A percentile compares a stretch with the other conserved stretches of the same genome.
Conservation (phyloP, 495 filamentous ascomycete species). For the Penicillium ochrochloron region DNA sequence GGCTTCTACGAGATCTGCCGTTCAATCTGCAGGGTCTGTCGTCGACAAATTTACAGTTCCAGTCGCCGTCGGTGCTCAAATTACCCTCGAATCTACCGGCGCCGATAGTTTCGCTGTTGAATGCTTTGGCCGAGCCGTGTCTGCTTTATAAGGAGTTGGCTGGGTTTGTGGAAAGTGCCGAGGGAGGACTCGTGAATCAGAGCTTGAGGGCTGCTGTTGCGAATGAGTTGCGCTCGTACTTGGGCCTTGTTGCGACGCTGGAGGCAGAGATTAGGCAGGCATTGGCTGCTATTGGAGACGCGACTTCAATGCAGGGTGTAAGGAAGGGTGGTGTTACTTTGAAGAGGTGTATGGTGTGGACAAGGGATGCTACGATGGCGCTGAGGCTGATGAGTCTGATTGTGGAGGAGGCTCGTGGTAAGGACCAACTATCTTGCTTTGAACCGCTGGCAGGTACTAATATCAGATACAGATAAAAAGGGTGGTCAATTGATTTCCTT, state of each 20-base stretch:
- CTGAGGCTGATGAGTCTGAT: conserved; percentile 92
- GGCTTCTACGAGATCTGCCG: conserved; percentile 86
- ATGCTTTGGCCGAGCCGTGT: conserved; percentile 91
- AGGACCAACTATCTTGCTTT: conserved; percentile 9
- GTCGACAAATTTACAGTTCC: conserved; percentile 80
- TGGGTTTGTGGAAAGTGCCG: conserved; percentile 74
- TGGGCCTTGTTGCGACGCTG: conserved; percentile 89
- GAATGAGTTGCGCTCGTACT: conserved; percentile 83
- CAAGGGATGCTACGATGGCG: conserved; percentile 94
- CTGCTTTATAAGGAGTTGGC: conserved; percentile 82
- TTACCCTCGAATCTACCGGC: conserved; percentile 79
- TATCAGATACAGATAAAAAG: conserved; percentile 61
- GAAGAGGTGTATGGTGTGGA: conserved; percentile 97
- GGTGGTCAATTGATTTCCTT: conserved; percentile 93
- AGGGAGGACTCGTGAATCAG: conserved; percentile 81
- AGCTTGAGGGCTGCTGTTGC: conserved; percentile 90
- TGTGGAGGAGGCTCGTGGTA: conserved; percentile 84
- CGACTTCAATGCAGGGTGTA: conserved; percentile 64
- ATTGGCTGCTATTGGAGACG: conserved; percentile 66
- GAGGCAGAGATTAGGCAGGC: conserved; percentile 93
- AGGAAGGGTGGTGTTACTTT: conserved; percentile 92
- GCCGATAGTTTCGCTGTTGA: conserved; percentile 84
- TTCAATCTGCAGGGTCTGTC: conserved; percentile 95
- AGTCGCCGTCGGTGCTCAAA: conserved; percentile 64
- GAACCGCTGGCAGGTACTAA: conserved; percentile 22